These are phyloP conservation scores for Luffa aegyptiaca DNA, from an alignment of 306 rosid species.

Conservation along the genomic window DNA sequence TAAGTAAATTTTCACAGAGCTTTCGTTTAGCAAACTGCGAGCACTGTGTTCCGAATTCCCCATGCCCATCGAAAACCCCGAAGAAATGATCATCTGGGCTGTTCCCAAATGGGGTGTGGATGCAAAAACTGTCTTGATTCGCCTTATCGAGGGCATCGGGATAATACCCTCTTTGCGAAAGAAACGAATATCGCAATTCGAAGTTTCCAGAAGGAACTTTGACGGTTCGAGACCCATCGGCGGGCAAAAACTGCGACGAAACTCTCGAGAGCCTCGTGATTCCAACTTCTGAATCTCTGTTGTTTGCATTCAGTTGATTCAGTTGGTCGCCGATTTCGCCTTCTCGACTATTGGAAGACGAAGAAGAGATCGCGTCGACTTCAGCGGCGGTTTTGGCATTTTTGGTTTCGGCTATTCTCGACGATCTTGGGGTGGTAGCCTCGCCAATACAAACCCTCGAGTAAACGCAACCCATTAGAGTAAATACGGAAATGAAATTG, in stretches of 20 bases:
- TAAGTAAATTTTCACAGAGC: conserved; percentile 81
- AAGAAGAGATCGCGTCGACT: conserved; percentile 27
- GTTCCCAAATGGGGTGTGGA: conserved; percentile 81
- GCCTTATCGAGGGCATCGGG: conserved; percentile 98
- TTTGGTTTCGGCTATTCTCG: conserved; percentile 30
- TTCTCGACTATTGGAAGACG: conserved; percentile 29
- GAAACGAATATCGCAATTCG: conserved; percentile 58
- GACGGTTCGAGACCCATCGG: conserved; percentile 67
- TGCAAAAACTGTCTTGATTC: conserved; percentile 90
- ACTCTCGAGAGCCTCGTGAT: conserved; percentile 83
- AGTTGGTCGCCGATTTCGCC: conserved; percentile 40
- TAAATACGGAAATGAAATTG: conserved; percentile 3
- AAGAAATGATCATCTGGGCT: conserved; percentile 72
- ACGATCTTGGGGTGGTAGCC: conserved; percentile 31
- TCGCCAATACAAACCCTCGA: conserved; percentile 79
- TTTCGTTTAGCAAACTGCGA: conserved; percentile 78
- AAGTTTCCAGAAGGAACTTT: conserved; percentile 47
- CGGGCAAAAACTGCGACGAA: conserved; percentile 85
- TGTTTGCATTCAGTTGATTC: conserved; percentile 31
- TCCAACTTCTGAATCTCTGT: conserved; percentile 62
- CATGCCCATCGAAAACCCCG: conserved; percentile 95
- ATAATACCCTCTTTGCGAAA: conserved; percentile 89
- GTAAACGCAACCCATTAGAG: conserved; percentile 79
- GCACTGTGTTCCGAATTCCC: conserved; percentile 83
- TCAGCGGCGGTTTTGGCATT: conserved; percentile 27